Percentiles rank a stretch among this genome's conserved stretches.
Conservation (phyloP, 2,329 filamentous ascomycete genomes). For the Pleurostoma richardsiae region DNA sequence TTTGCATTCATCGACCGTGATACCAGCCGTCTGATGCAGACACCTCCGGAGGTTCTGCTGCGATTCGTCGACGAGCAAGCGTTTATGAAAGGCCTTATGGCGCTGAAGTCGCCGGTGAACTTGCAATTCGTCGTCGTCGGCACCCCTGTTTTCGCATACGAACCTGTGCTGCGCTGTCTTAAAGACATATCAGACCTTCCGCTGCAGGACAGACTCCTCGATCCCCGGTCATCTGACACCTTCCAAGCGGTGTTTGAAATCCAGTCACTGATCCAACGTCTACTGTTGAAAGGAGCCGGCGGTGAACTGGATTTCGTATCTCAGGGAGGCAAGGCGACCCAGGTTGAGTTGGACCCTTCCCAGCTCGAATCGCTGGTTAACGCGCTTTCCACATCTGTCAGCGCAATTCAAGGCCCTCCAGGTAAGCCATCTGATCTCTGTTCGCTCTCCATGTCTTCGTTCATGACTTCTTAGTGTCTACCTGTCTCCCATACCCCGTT, state of each 20-base stretch:
- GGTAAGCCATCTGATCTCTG: constrained; percentile 32
- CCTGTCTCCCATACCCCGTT: neutral
- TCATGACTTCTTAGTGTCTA: neutral
- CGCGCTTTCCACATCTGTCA: constrained; percentile 47
- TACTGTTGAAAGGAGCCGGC: neutral
- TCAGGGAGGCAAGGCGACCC: no score
- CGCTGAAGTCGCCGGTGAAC: constrained; percentile 24
- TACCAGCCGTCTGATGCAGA: constrained; percentile 31
- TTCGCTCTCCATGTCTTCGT: neutral
- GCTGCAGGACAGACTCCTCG: constrained; percentile 47
- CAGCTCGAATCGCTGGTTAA: constrained; percentile 52
- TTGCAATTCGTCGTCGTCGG: constrained; percentile 54
- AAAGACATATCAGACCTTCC: constrained; percentile 51
- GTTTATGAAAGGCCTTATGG: constrained; percentile 39
- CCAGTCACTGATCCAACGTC: constrained; percentile 3
- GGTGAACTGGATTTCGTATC: no score
- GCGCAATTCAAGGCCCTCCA: constrained; percentile 68
- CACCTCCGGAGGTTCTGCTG: constrained; percentile 43
- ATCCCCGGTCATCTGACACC: constrained; percentile 7
- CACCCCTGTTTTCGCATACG: constrained; percentile 63
- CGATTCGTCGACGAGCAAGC: constrained; percentile 42
- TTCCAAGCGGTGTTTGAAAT: constrained; percentile 1
- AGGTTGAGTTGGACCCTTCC: constrained; percentile 24
- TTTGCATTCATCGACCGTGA: constrained; percentile 57
- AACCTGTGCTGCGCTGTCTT: constrained; percentile 58